phyloP scores from a whole-genome alignment of 2,329 filamentous ascomycete species.

The Fusarium succisae region DNA sequence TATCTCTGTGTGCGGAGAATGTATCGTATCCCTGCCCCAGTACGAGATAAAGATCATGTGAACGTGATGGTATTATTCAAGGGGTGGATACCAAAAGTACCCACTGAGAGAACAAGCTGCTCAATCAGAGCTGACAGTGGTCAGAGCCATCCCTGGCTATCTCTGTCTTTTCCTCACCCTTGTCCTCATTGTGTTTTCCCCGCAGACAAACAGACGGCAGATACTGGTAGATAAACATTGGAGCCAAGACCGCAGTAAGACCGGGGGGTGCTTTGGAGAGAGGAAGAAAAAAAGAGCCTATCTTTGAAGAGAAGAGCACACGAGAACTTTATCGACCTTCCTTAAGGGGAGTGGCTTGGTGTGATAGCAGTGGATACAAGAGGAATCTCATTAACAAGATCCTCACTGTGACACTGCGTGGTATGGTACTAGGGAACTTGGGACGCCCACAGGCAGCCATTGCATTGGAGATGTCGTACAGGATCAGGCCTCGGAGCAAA shows the following conservation, averaged over 20 bases:
- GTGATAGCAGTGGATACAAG: constrained; percentile 31
- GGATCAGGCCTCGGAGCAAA: neutral
- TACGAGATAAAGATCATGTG: constrained; percentile 34
- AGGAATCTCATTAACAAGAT: neutral
- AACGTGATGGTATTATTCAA: constrained; percentile 2
- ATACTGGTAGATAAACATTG: constrained; percentile 33
- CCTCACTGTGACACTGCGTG: neutral
- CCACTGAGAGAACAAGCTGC: neutral
- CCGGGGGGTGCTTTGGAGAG: constrained; percentile 9
- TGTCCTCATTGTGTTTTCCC: constrained; percentile 15
- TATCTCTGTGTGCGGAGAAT: constrained; percentile 21
- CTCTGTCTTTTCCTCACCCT: neutral
- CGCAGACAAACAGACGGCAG: constrained; percentile 32
- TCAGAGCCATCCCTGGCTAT: neutral
- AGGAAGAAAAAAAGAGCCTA: neutral
- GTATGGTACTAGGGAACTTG: neutral
- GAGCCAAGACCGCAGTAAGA: constrained; percentile 26
- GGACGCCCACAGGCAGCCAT: neutral
- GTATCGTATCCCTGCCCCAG: constrained; percentile 5
- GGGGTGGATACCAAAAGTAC: constrained; percentile 5
- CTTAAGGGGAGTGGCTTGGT: constrained; percentile 22
- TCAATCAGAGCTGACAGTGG: neutral
- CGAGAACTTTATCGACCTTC: constrained; percentile 21
- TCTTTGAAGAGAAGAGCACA: constrained; percentile 1
- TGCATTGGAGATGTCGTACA: neutral